Evolutionary conservation across 2,329 filamentous ascomycete species (phyloP).

Genomic region (Cercospora zeina): DNA sequence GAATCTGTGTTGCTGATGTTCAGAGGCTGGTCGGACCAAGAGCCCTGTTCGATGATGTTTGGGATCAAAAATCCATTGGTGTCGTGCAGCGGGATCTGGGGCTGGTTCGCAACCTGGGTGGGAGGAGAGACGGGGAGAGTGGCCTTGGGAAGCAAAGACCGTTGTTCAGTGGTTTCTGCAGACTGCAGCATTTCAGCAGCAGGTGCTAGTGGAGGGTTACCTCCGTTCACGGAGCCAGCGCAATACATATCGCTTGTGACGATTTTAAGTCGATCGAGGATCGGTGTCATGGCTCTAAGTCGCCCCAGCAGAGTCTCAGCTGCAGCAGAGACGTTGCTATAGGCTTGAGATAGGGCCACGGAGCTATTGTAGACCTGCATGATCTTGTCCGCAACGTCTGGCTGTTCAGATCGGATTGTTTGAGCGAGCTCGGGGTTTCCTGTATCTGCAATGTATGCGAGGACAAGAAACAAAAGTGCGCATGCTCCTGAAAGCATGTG

Average conservation of each 20-base stretch:
- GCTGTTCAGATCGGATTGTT: background rate
- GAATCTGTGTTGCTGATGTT: background rate
- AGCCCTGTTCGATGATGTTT: background rate
- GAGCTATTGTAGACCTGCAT: background rate
- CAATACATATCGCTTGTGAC: background rate
- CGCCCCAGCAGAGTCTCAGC: background rate
- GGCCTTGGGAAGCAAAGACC: background rate
- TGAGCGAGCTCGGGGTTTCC: background rate
- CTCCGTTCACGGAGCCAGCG: too few relatives aligned
- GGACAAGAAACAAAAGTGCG: conserved; percentile 2
- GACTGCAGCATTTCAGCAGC: background rate
- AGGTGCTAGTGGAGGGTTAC: background rate
- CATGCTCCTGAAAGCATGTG: conserved; percentile 8
- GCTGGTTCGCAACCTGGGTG: background rate
- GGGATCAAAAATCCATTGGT: background rate
- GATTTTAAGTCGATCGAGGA: background rate
- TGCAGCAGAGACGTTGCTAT: background rate
- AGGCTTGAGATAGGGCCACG: conserved; percentile 1
- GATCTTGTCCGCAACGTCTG: background rate
- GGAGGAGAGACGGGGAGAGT: background rate
- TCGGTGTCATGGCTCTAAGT: background rate
- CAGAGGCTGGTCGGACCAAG: background rate
- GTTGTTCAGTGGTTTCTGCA: background rate
- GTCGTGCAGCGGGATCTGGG: background rate
- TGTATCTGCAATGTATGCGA: background rate